These are phyloP conservation scores for Microdochium paspali DNA, from an alignment of 2,329 filamentous ascomycete genomes.

Conservation along the genomic window DNA sequence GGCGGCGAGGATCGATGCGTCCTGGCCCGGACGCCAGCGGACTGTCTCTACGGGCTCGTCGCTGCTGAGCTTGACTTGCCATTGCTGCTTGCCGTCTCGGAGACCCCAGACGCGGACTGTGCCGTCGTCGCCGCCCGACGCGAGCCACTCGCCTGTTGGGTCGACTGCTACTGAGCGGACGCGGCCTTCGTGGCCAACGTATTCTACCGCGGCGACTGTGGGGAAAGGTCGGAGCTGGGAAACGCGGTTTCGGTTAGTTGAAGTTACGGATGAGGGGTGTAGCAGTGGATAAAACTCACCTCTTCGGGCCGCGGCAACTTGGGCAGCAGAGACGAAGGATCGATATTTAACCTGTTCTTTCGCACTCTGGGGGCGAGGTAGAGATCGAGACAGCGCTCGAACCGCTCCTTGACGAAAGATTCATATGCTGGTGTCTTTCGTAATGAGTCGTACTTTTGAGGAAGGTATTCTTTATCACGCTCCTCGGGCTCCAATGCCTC, in stretches of 20 bases:
- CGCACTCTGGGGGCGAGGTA: slow-evolving; percentile 89
- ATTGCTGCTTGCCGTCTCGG: slow-evolving; percentile 75
- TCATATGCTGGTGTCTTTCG: slow-evolving; percentile 90
- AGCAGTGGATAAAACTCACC: neutral
- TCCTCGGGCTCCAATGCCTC: slow-evolving; percentile 82
- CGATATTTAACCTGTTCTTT: slow-evolving; percentile 92
- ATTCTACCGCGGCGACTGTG: slow-evolving; percentile 78
- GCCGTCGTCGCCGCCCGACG: slow-evolving; percentile 90
- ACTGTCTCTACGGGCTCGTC: slow-evolving; percentile 79
- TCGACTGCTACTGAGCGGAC: slow-evolving; percentile 81
- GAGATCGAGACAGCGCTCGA: slow-evolving; percentile 88
- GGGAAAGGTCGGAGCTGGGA: slow-evolving; percentile 74
- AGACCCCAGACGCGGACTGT: slow-evolving; percentile 87
- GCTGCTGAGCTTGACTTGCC: slow-evolving; percentile 69
- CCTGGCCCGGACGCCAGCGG: slow-evolving; percentile 78
- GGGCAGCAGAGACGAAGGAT: slow-evolving; percentile 83
- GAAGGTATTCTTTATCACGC: slow-evolving; percentile 79
- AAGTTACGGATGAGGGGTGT: neutral
- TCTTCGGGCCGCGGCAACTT: slow-evolving; percentile 91
- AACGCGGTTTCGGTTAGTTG: neutral
- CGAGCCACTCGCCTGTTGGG: slow-evolving; percentile 75
- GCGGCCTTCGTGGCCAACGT: slow-evolving; percentile 78
- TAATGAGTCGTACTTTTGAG: slow-evolving; percentile 71
- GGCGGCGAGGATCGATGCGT: slow-evolving; percentile 72
- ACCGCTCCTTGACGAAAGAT: slow-evolving; percentile 86